Evolutionary conservation across 2,329 filamentous ascomycete species (phyloP).

Genomic region (Neopestalotiopsis clavispora): DNA sequence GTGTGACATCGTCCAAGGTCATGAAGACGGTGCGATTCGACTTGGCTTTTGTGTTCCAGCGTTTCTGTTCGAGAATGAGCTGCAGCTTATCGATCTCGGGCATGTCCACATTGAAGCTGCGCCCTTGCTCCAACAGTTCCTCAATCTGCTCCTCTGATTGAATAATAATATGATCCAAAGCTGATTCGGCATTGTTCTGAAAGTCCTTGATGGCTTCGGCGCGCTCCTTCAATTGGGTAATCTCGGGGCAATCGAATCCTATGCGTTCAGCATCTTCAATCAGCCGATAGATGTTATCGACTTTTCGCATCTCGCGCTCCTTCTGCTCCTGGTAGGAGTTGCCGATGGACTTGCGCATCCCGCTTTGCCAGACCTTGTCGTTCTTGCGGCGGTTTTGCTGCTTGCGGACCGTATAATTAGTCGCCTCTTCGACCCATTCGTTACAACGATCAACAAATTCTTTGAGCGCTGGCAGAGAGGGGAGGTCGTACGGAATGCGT

Average conservation of each 20-base stretch:
- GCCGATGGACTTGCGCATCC: conserved; percentile 71
- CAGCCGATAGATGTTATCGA: conserved; percentile 86
- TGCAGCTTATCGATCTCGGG: conserved; percentile 86
- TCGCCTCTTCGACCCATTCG: conserved; percentile 97
- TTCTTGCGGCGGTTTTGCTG: conserved; percentile 97
- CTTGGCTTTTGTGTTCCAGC: conserved; percentile 83
- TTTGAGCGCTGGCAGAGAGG: conserved; percentile 79
- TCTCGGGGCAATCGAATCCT: conserved; percentile 93
- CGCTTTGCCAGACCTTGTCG: conserved; percentile 83
- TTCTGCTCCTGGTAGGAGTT: conserved; percentile 69
- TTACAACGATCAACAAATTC: conserved; percentile 95
- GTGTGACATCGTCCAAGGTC: conserved; percentile 77
- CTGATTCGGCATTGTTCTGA: conserved; percentile 74
- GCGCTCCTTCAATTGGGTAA: conserved; percentile 82
- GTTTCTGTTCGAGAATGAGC: conserved; percentile 80
- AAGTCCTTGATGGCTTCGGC: conserved; percentile 85
- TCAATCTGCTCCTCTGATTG: conserved; percentile 78
- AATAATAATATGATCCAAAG: conserved; percentile 68
- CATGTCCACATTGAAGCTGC: conserved; percentile 88
- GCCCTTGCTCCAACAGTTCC: conserved; percentile 87
- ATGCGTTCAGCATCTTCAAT: conserved; percentile 83
- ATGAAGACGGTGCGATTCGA: conserved; percentile 67
- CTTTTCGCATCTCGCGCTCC: conserved; percentile 85
- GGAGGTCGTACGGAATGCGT: conserved; percentile 89
- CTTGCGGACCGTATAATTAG: conserved; percentile 94